Base-by-base conservation (phyloP, 192 early-diverging fungal genomes). In the Kickxella alabastrina region DNA sequence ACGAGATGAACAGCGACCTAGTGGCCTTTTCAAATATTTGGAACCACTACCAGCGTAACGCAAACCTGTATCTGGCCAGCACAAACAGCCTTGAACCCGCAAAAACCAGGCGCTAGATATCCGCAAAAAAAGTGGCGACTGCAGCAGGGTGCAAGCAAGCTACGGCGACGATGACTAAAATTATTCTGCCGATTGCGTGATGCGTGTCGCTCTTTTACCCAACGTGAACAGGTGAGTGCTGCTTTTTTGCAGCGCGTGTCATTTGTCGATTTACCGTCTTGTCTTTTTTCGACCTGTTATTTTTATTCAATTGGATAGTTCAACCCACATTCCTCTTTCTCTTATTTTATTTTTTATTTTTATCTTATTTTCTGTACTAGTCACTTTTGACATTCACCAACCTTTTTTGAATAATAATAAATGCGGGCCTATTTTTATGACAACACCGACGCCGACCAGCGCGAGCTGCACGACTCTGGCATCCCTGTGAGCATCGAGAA, bases 401-500 rank as follows among this genome's bases (percentile, higher is more conserved):
- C n/a, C 31, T 24, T 46, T 22, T 39, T 10, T 12, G 2, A 18
- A 23, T 37, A n/a, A n/a, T n/a, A n/a, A n/a, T 51, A 0, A 39
- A 90, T 90, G 87, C 83, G 85, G n/a, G 85, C 86, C 25, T 96
- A 89, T 64, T 76, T 84, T 56, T 83, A 82, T 64, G 86, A 88
- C 75, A 82, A 81, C 61, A 59, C 68, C 25, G 51, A 53, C 13
- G 46, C 68, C 12, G 92, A 95, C 80, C 87, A 83, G 44, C 83
- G 91, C 45, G 84, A 84, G 52, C 78, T 77, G 12, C 96, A 99
- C 62, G 86, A 96, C 52, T 87, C 77, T 34, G 71, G 65, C 0
- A 64, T 73, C 6, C 56, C 78, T 6, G 84, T 93, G 28, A 78
- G 83, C 15, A 59, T 79, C 18, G 82, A 82, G 26, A 77, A 95